A percentile compares a stretch with the other conserved stretches of the same genome.
These are phyloP conservation scores for Thozetella sp. DNA, from an alignment of 495 filamentous ascomycete species.

Conservation along the genomic window DNA sequence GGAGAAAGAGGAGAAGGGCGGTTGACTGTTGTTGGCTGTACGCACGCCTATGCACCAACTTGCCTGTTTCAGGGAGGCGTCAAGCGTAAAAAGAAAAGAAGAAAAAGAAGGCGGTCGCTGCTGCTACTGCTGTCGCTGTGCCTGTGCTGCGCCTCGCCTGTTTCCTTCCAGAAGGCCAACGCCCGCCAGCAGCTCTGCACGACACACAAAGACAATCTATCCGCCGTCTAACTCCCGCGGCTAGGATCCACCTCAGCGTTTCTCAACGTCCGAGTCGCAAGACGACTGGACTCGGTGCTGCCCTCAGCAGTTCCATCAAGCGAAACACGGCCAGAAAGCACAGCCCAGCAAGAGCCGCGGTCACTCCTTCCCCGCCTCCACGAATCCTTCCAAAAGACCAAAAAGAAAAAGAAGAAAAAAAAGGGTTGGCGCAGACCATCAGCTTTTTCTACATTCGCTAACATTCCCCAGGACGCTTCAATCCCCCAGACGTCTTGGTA, in stretches of 20 bases:
- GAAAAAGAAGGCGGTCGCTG: too few species aligned
- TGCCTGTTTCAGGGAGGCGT: too few species aligned
- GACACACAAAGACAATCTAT: background rate
- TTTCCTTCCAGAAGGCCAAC: background rate
- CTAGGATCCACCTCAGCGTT: background rate
- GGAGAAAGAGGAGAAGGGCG: conserved; percentile 14
- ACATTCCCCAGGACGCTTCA: too few species aligned
- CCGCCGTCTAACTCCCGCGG: background rate
- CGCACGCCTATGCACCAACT: background rate
- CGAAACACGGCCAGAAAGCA: background rate
- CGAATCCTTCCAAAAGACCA: background rate
- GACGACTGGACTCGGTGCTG: background rate
- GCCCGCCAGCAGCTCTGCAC: background rate
- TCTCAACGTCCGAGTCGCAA: background rate
- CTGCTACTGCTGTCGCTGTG: too few species aligned
- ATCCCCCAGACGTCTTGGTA: too few species aligned
- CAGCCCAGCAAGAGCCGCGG: background rate
- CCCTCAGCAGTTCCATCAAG: background rate
- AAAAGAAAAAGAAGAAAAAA: background rate
- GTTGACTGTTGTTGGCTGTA: background rate
- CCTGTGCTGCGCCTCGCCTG: too few species aligned
- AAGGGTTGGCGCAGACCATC: too few species aligned
- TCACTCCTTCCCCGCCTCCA: too few species aligned
- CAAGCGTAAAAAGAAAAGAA: background rate
- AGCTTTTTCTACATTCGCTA: too few species aligned